Evolutionary conservation across 257 asterid species (phyloP).

Genomic region (Nicotiana knightiana): DNA sequence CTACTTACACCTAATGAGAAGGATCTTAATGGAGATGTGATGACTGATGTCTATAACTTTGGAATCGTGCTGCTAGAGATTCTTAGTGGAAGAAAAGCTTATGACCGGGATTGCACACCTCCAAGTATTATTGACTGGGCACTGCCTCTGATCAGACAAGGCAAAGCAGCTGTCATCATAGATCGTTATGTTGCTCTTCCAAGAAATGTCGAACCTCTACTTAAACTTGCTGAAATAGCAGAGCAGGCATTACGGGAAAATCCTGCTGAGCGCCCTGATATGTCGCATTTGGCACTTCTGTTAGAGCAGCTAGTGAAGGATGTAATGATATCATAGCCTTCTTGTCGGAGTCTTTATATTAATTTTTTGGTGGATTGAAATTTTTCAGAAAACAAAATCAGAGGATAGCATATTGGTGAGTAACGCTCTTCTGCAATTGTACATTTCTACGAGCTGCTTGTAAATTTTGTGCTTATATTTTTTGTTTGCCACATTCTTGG

Average conservation of each 20-base stretch:
- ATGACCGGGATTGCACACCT: constrained; percentile 63
- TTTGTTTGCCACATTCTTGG: not conserved
- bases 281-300: constrained; percentile 57
- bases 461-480: constrained; percentile 29
- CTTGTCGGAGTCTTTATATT: not conserved
- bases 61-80: constrained; percentile 88
- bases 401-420: constrained; percentile 33
- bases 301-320: constrained; percentile 71
- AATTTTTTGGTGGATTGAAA: constrained; percentile 23
- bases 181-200: constrained; percentile 74
- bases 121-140: constrained; percentile 85
- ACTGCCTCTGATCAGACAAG: constrained; percentile 60
- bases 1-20: constrained; percentile 50
- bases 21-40: constrained; percentile 44
- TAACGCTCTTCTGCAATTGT: constrained; percentile 55
- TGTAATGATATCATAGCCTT: constrained; percentile 54
- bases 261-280: constrained; percentile 43
- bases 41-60: constrained; percentile 61
- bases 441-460: constrained; percentile 57
- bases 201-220: constrained; percentile 81
- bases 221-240: constrained; percentile 79
- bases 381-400: constrained; percentile 21
- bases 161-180: constrained; percentile 72
- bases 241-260: constrained; percentile 73
- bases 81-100: constrained; percentile 75